phyloP scores from a whole-genome alignment of 768 basidiomycete species.

The Psilocybe sp. region DNA sequence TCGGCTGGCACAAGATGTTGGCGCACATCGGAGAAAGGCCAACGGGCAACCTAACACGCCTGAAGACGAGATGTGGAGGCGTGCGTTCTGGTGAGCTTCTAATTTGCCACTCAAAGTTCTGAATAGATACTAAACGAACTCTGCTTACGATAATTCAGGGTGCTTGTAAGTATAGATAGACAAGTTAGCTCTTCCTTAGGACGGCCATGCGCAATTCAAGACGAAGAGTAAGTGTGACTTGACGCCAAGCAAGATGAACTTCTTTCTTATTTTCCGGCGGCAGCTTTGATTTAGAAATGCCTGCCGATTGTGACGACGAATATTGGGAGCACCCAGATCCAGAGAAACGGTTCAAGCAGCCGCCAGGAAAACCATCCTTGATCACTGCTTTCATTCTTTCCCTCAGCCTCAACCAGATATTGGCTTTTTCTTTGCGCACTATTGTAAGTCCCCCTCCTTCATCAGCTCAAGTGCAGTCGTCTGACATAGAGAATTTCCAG shows the following conservation, averaged over 20 bases:
- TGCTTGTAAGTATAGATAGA: constrained; percentile 52
- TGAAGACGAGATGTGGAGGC: constrained; percentile 76
- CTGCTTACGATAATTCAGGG: constrained; percentile 37
- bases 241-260: background rate
- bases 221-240: constrained; percentile 61
- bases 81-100: constrained; percentile 54
- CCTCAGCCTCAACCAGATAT: constrained; percentile 60
- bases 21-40: constrained; percentile 56
- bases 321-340: constrained; percentile 69
- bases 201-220: constrained; percentile 73
- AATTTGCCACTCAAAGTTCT: background rate
- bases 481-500: constrained; percentile 29
- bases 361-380: constrained; percentile 54
- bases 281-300: constrained; percentile 75
- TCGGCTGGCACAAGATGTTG: constrained; percentile 74
- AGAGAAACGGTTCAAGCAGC: constrained; percentile 65
- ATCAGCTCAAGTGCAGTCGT: background rate
- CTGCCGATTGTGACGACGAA: constrained; percentile 66
- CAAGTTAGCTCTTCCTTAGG: constrained; percentile 55
- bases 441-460: constrained; percentile 40
- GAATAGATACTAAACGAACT: background rate
- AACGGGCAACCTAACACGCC: constrained; percentile 32
- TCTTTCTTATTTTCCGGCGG: no score
- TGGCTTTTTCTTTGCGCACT: constrained; percentile 61
- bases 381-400: constrained; percentile 54